Percentiles rank a stretch among this genome's conserved stretches.
Evolutionary conservation across 257 asterid species (phyloP).

Genomic region (Fraxinus anomala): DNA sequence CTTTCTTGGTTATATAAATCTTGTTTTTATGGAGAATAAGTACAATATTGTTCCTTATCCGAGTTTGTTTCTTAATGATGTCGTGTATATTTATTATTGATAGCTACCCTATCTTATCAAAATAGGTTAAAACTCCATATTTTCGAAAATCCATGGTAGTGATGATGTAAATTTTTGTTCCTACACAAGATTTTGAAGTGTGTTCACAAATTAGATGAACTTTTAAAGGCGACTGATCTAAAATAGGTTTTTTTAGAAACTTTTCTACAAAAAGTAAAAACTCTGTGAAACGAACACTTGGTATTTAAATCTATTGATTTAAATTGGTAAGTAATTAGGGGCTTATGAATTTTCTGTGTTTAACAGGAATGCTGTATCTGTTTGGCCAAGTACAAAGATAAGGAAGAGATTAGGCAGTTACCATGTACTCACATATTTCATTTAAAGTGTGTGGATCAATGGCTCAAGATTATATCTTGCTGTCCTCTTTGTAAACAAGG

Average conservation of each 20-base stretch:
- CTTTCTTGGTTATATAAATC: not conserved
- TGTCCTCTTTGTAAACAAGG: slow-evolving; percentile 66
- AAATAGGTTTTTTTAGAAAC: too few species aligned
- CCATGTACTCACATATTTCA: slow-evolving; percentile 85
- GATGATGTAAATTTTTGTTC: not conserved
- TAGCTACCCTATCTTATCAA: not conserved
- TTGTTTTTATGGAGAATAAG: too few species aligned
- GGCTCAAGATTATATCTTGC: slow-evolving; percentile 84
- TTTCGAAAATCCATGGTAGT: not conserved
- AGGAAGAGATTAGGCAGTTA: slow-evolving; percentile 80
- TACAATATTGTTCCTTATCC: too few species aligned
- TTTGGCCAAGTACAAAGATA: slow-evolving; percentile 73
- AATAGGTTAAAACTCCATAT: not conserved
- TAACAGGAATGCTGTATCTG: slow-evolving; percentile 91
- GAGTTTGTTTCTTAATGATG: not conserved
- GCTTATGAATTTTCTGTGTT: not conserved
- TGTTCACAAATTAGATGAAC: too few species aligned
- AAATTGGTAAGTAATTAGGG: not conserved
- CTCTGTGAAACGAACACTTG: too few species aligned
- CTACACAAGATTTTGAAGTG: too few species aligned
- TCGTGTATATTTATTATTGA: not conserved
- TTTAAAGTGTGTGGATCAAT: slow-evolving; percentile 87
- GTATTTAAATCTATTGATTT: too few species aligned
- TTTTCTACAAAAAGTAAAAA: too few species aligned
- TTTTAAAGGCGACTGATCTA: too few species aligned